Evolutionary conservation across 2,329 filamentous ascomycete genomes (phyloP).

Genomic region (Nemania abortiva): DNA sequence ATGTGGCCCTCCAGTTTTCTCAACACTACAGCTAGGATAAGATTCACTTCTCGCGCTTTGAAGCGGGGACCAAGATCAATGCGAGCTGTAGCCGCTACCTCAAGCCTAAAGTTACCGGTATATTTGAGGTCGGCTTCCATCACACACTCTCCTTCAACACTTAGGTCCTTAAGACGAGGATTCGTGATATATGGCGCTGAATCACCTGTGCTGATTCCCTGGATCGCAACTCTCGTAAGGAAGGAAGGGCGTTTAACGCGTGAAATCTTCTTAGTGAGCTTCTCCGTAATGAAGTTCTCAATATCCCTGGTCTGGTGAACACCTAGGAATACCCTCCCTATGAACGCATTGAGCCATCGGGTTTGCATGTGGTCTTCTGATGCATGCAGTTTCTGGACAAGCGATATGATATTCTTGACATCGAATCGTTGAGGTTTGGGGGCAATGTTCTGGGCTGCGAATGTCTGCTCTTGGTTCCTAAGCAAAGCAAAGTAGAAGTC

Average conservation of each 20-base stretch:
- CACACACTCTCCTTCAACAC: conserved; percentile 88
- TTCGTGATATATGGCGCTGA: conserved; percentile 91
- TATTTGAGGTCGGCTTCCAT: conserved; percentile 91
- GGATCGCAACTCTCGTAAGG: conserved; percentile 85
- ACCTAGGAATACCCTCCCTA: conserved; percentile 89
- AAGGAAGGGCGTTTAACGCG: conserved; percentile 93
- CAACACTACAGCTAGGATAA: conserved; percentile 86
- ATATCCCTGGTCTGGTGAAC: conserved; percentile 87
- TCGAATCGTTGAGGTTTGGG: conserved; percentile 83
- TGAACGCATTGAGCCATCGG: conserved; percentile 91
- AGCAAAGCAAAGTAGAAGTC: conserved; percentile 97
- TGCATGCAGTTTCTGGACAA: conserved; percentile 91
- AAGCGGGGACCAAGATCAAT: conserved; percentile 91
- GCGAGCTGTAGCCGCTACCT: conserved; percentile 91
- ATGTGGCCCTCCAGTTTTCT: conserved; percentile 88
- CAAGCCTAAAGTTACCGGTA: conserved; percentile 87
- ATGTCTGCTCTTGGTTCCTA: conserved; percentile 80
- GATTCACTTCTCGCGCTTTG: conserved; percentile 88
- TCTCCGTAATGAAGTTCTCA: conserved; percentile 81
- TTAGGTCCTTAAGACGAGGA: conserved; percentile 86
- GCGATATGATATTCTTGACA: conserved; percentile 84
- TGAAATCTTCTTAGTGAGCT: conserved; percentile 96
- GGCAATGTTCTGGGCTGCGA: conserved; percentile 66
- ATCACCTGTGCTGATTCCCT: conserved; percentile 86
- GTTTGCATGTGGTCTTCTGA: conserved; percentile 92